Evolutionary conservation across 306 rosid species (phyloP).

Genomic region (Quercus berberidifolia): DNA sequence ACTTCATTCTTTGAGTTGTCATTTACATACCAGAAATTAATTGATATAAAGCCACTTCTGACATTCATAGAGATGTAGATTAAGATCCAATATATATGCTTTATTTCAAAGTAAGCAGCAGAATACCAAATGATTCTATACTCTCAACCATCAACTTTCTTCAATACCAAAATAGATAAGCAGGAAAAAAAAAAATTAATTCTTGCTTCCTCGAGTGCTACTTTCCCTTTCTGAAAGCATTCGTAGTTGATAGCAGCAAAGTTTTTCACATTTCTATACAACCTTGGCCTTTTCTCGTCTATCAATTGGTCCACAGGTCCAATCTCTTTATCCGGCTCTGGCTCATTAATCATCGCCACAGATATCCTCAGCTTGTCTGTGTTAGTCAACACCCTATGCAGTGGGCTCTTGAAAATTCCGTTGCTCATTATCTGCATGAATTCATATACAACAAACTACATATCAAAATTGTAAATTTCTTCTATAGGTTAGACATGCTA

Average conservation of each 20-base stretch:
- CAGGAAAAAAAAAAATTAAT: neutral
- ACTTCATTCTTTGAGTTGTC: too few relatives aligned
- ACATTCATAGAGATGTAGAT: too few relatives aligned
- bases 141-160: too few relatives aligned
- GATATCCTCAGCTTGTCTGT: slow-evolving; percentile 45
- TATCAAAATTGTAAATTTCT: too few relatives aligned
- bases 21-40: too few relatives aligned
- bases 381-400: slow-evolving; percentile 45
- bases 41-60: too few relatives aligned
- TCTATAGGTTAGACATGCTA: too few relatives aligned
- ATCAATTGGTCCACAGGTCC: slow-evolving; percentile 37
- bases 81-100: too few relatives aligned
- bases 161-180: too few relatives aligned
- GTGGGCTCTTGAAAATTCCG: slow-evolving; percentile 47
- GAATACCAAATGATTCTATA: too few relatives aligned
- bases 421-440: slow-evolving; percentile 43
- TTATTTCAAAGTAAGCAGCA: too few relatives aligned
- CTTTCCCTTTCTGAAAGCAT: slow-evolving; percentile 48
- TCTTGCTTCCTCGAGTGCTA: slow-evolving; percentile 35
- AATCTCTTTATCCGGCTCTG: slow-evolving; percentile 46
- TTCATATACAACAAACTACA: too few relatives aligned
- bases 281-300: slow-evolving; percentile 36
- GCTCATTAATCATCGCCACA: slow-evolving; percentile 36
- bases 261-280: slow-evolving; percentile 34
- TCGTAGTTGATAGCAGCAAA: slow-evolving; percentile 40